phyloP scores from a whole-genome alignment of 1,284 basidiomycete species.

The Abortiporus biennis region DNA sequence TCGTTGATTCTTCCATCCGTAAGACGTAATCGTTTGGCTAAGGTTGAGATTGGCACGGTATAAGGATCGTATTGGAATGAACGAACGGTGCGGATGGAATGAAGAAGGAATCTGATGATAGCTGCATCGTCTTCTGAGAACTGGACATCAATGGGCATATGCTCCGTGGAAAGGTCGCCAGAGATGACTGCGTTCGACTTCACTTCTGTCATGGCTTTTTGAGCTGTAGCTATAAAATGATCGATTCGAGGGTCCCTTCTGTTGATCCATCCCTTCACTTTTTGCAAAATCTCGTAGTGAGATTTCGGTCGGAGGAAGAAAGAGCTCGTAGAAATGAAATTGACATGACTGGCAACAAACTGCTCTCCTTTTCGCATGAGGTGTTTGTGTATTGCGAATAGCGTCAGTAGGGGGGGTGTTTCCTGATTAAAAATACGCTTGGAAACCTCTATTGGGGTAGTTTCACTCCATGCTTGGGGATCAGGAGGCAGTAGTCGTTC shows the following conservation, averaged over 20 bases:
- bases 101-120: constrained; percentile 63
- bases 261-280: constrained; percentile 48
- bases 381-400: constrained; percentile 70
- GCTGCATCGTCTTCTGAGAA: constrained; percentile 49
- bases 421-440: constrained; percentile 29
- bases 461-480: constrained; percentile 42
- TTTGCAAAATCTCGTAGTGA: constrained; percentile 53
- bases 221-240: constrained; percentile 56
- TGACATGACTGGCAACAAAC: constrained; percentile 56
- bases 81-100: constrained; percentile 55
- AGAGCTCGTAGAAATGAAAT: constrained; percentile 50
- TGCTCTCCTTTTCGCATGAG: constrained; percentile 61
- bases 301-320: constrained; percentile 69
- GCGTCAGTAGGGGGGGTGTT: constrained; percentile 26
- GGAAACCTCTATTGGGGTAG: constrained; percentile 47
- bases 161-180: constrained; percentile 28
- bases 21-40: constrained; percentile 56
- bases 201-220: constrained; percentile 32
- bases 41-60: constrained; percentile 40
- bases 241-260: constrained; percentile 36
- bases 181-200: constrained; percentile 23
- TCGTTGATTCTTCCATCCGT: constrained; percentile 30
- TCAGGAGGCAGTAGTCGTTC: constrained; percentile 37
- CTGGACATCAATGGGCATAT: constrained; percentile 19
- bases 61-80: constrained; percentile 65